Conservation (phyloP, 306 rosid species). For the Cucumis hystrix region DNA sequence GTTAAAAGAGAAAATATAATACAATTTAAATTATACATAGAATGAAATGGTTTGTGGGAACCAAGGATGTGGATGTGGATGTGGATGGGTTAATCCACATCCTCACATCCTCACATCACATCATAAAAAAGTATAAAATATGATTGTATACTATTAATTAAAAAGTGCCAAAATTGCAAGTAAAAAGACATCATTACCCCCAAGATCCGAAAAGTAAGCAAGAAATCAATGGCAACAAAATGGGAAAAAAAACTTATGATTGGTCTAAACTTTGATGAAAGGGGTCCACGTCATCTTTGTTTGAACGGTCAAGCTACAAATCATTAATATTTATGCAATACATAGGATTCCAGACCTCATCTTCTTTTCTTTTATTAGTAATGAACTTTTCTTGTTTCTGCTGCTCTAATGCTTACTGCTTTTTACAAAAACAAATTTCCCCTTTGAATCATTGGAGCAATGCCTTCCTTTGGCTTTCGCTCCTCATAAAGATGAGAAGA, state of each 20-base stretch:
- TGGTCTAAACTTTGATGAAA: not conserved
- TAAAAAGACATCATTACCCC: not conserved
- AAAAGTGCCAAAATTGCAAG: not conserved
- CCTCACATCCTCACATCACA: not conserved
- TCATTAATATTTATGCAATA: conserved; percentile 37
- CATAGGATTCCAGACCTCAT: conserved; percentile 42
- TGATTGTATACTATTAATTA: not conserved
- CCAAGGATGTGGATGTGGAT: not conserved
- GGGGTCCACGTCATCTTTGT: not conserved
- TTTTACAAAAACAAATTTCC: not conserved
- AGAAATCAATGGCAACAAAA: not conserved
- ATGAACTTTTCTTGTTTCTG: not conserved
- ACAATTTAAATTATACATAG: too few relatives aligned
- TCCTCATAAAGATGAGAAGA: not conserved
- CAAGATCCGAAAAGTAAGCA: not conserved
- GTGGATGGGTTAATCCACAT: not conserved
- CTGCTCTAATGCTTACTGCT: not conserved
- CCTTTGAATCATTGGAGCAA: not conserved
- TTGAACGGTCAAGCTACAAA: conserved; percentile 92
- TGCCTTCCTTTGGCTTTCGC: not conserved
- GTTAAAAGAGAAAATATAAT: too few relatives aligned
- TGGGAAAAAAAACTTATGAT: conserved; percentile 6
- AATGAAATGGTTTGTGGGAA: too few relatives aligned
- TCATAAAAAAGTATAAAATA: not conserved
- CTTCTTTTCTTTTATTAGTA: not conserved